These are phyloP conservation scores for Rhododendron ferrugineum DNA, from an alignment of 148 eudicot genomes.

Conservation along the genomic window DNA sequence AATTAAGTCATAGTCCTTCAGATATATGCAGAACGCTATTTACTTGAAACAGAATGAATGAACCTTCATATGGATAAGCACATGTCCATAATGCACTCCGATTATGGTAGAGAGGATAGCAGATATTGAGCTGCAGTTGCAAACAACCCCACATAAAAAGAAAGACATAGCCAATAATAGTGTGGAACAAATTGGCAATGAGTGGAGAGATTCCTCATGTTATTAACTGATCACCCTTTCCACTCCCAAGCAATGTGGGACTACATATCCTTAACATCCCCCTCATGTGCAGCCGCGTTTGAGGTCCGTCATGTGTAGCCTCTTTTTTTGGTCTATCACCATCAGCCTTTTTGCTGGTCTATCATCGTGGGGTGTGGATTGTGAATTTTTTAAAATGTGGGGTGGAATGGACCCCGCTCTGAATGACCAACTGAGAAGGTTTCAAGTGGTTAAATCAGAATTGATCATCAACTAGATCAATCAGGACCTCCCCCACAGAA, in stretches of 20 bases:
- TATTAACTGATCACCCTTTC: too few relatives aligned
- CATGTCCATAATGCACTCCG: conserved; percentile 88
- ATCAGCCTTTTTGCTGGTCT: too few relatives aligned
- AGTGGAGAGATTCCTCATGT: too few relatives aligned
- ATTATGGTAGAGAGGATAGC: conserved; percentile 72
- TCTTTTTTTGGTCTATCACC: too few relatives aligned
- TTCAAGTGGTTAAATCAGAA: background rate
- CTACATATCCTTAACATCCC: too few relatives aligned
- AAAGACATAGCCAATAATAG: background rate
- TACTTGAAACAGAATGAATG: conserved; percentile 1
- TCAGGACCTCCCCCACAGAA: background rate
- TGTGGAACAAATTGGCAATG: too few relatives aligned
- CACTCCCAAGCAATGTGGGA: too few relatives aligned
- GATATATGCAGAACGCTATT: background rate
- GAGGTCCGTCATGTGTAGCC: too few relatives aligned
- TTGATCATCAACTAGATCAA: background rate
- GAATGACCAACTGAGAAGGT: background rate
- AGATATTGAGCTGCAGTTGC: conserved; percentile 63
- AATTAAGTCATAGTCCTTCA: background rate
- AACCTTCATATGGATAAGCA: conserved; percentile 77
- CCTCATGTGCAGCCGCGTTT: too few relatives aligned
- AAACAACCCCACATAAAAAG: background rate
- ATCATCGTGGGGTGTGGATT: too few relatives aligned
- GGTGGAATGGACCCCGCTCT: too few relatives aligned
- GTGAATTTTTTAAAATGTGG: too few relatives aligned